Conservation (phyloP, 805 yeast species). For the Blastobotrys peoriensis region DNA sequence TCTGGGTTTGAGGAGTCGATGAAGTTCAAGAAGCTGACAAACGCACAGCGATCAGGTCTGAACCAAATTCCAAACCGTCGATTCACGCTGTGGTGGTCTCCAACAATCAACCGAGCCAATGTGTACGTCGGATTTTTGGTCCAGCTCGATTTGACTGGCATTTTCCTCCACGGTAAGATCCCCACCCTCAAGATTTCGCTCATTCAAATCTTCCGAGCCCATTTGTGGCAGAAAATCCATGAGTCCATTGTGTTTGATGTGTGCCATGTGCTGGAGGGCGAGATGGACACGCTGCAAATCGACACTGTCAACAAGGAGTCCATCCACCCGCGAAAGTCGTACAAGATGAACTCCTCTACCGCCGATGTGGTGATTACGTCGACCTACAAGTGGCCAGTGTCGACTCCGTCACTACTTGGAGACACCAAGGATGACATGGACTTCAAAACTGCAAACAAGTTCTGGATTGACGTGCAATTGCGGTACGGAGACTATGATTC, state of each 20-base stretch:
- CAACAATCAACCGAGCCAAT: conserved; percentile 95
- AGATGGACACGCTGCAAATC: conserved; percentile 73
- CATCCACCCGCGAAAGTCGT: conserved; percentile 94
- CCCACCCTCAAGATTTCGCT: conserved; percentile 94
- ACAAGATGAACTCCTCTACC: conserved; percentile 91
- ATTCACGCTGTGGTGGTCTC: conserved; percentile 99
- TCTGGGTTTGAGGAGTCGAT: conserved; percentile 95
- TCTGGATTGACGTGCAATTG: conserved; percentile 93
- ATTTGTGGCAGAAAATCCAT: conserved; percentile 98
- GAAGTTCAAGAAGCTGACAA: conserved; percentile 89
- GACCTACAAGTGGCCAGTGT: conserved; percentile 72
- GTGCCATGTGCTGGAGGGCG: conserved; percentile 86
- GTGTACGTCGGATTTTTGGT: conserved; percentile 97
- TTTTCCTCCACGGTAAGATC: conserved; percentile 93
- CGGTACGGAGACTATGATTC: conserved; percentile 97
- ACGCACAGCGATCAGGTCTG: conserved; percentile 95
- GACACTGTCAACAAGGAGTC: conserved; percentile 85
- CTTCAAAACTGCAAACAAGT: conserved; percentile 52
- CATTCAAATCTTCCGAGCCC: conserved; percentile 95
- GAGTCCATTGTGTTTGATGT: conserved; percentile 91
- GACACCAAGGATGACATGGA: conserved; percentile 62
- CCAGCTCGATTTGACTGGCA: conserved; percentile 93
- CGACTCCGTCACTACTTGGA: conserved; percentile 68
- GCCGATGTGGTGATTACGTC: conserved; percentile 83
- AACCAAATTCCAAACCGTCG: conserved; percentile 97